Evolutionary conservation across 805 yeast genomes (phyloP), one percentile per base, ranked within the genome.

Genomic region (Lachancea waltii): DNA sequence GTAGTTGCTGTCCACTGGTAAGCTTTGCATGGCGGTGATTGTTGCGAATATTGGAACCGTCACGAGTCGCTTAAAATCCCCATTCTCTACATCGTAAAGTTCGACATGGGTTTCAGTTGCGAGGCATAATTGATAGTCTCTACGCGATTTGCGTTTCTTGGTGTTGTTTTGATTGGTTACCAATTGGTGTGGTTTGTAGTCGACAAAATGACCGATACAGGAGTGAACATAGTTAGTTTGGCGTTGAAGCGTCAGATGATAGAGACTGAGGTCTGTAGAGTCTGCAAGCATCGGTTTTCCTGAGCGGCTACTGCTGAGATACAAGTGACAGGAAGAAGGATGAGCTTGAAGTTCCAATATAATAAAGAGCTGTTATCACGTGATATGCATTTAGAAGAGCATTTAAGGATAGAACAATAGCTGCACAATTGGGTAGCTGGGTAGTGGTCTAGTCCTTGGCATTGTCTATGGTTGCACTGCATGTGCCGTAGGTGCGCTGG

Each of bases 171-270:
- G 30, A 9, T 18, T 24, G 10, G 22, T 25, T 11, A 30, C 36
- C 19, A 14, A 15, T 5, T 15, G 33, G 30, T 30, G 21, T 7
- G 36, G 29, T n/a, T 28, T 34, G n/a, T 27, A n/a, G 23, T 48
- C 85, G 1, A 72, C 60, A 54, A 87, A 86, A 45, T 71, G 73
- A 1, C 95, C 96, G 5, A 75, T 68, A n/a, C 79, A 65, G 2
- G 87, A 69, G 22, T 60, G 58, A 5, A 70, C 56, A 3, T 77
- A 68, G 28, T 77, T 68, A 5, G 77, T 58, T 3, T 89, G 80
- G 6, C 64, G 68, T 46, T 72, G 71, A n/a, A 86, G 65, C 6
- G 95, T 84, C 43, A 83, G 66, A 49, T 85, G 73, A 34, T 38
- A 38, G 10, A 38, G 36, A 17, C 22, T 23, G 11, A 33, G 17